phyloP scores from a whole-genome alignment of 129 eudicot genomes.

The Glebionis coronaria region DNA sequence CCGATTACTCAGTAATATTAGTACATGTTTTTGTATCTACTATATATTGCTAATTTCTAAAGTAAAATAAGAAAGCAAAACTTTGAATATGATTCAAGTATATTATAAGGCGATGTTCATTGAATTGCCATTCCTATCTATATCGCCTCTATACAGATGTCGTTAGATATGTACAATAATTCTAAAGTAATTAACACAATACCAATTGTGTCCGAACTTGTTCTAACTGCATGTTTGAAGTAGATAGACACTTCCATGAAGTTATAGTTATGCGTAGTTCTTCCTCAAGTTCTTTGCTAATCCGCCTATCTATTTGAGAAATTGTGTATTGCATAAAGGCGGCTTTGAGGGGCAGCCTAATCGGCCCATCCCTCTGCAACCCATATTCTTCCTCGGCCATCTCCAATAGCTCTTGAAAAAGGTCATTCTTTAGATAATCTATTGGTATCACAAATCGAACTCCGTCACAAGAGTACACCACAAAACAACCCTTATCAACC shows the following conservation, averaged over 20 bases:
- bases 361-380: conserved; percentile 30
- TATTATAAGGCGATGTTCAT: background rate
- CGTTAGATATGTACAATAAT: background rate
- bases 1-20: too few relatives aligned
- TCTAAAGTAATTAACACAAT: background rate
- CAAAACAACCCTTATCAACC: conserved; percentile 37
- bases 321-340: conserved; percentile 27
- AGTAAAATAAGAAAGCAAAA: too few relatives aligned
- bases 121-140: background rate
- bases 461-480: conserved; percentile 35
- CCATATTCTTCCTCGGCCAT: conserved; percentile 45
- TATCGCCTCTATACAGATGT: background rate
- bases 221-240: conserved; percentile 3
- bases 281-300: conserved; percentile 1
- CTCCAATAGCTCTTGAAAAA: conserved; percentile 30
- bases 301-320: conserved; percentile 3
- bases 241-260: conserved; percentile 4
- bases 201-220: background rate
- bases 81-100: too few relatives aligned
- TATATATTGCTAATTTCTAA: too few relatives aligned
- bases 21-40: too few relatives aligned
- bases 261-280: background rate
- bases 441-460: conserved; percentile 27
- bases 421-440: conserved; percentile 22
- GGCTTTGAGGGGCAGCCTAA: conserved; percentile 32